phyloP scores from a whole-genome alignment of 306 rosid genomes.

The Echinosophora koreensis region DNA sequence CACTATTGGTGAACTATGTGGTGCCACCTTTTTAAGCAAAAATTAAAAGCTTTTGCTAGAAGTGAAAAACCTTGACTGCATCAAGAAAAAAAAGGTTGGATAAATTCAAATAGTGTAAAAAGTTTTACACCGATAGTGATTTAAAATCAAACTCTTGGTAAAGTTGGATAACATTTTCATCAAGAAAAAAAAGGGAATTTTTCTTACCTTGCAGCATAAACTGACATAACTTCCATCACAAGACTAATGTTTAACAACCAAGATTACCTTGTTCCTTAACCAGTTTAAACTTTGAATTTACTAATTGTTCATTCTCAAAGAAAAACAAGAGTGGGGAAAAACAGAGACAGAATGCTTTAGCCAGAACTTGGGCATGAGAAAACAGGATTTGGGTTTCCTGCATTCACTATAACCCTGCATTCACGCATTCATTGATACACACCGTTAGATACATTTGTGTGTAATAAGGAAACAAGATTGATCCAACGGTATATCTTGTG shows the following conservation, averaged over 20 bases:
- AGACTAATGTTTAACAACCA: not conserved
- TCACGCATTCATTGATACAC: no score
- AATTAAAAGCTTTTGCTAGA: slow-evolving; percentile 11
- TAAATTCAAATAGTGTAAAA: not conserved
- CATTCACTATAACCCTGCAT: no score
- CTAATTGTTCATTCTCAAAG: not conserved
- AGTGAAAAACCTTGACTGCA: not conserved
- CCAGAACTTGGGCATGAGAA: slow-evolving; percentile 42
- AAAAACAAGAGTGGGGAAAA: slow-evolving; percentile 38
- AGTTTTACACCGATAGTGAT: not conserved
- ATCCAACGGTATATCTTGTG: no score
- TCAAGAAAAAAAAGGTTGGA: no score
- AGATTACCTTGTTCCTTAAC: not conserved
- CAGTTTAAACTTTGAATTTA: slow-evolving; percentile 31
- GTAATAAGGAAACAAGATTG: no score
- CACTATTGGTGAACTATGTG: not conserved
- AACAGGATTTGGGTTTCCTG: not conserved
- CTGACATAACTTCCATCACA: not conserved
- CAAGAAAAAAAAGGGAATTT: not conserved
- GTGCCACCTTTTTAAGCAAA: slow-evolving; percentile 1
- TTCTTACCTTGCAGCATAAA: slow-evolving; percentile 5
- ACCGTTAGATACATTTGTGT: no score
- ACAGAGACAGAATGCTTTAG: not conserved
- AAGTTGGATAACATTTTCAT: not conserved
- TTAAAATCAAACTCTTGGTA: not conserved